Percentiles rank a stretch among this genome's conserved stretches.
These are phyloP conservation scores for Eucalyptus urophylla DNA, from an alignment of 345 rosid species.

Conservation along the genomic window DNA sequence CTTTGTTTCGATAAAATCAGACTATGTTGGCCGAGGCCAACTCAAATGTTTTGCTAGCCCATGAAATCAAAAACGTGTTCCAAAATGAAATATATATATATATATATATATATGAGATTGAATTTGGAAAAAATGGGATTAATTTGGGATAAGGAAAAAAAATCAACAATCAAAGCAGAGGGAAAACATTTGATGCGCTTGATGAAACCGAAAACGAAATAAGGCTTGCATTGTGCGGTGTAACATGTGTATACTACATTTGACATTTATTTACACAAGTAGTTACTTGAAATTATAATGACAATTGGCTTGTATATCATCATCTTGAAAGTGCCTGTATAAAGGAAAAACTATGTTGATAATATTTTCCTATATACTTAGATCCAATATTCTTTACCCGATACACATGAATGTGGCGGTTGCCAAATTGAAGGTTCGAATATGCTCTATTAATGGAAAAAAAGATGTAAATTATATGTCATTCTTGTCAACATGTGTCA, in stretches of 20 bases:
- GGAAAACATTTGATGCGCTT: not conserved
- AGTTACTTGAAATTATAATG: not conserved
- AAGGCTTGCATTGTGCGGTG: not conserved
- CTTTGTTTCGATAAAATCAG: no score
- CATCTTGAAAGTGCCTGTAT: not conserved
- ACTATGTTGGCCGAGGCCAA: no score
- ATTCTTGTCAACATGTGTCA: no score
- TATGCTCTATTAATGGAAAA: no score
- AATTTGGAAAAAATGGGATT: not conserved
- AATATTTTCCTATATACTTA: not conserved
- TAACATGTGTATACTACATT: not conserved
- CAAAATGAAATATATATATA: no score
- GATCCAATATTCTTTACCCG: not conserved
- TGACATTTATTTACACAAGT: not conserved
- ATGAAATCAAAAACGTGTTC: no score
- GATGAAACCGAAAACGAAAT: no score
- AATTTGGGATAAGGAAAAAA: not conserved
- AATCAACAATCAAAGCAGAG: not conserved
- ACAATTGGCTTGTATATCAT: not conserved
- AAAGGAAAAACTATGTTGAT: not conserved
- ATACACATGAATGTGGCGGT: not conserved
- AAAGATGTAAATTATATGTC: no score
- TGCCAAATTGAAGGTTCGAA: not conserved
- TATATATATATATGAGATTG: not conserved
- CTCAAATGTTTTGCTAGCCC: no score